Conservation (phyloP, 1,139 yeast species). For the Yamadazyma triangularis region DNA sequence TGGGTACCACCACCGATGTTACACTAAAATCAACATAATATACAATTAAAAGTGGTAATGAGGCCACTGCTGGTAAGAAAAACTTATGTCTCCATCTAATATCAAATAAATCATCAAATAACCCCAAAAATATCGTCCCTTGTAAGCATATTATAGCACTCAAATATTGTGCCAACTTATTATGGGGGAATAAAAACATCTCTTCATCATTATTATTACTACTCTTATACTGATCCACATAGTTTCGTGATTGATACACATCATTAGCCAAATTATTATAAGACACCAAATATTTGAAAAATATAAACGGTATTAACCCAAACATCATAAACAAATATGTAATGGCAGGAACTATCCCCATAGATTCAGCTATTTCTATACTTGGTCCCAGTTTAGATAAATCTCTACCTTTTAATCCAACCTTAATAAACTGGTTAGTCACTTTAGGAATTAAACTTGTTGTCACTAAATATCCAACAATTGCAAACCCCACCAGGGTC, state of each 20-base stretch:
- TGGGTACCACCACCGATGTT: constrained; percentile 84
- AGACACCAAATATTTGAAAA: constrained; percentile 71
- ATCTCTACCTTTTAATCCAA: constrained; percentile 84
- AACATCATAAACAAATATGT: constrained; percentile 79
- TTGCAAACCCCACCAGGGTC: constrained; percentile 61
- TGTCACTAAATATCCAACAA: constrained; percentile 62
- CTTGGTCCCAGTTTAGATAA: constrained; percentile 63
- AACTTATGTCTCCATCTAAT: constrained; percentile 97
- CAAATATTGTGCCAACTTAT: constrained; percentile 77
- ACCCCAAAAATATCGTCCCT: constrained; percentile 79
- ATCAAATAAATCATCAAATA: constrained; percentile 92
- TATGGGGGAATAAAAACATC: constrained; percentile 63
- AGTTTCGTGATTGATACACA: constrained; percentile 27
- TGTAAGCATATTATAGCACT: constrained; percentile 82
- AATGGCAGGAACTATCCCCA: constrained; percentile 84
- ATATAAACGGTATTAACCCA: constrained; percentile 83
- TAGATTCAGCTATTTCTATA: constrained; percentile 75
- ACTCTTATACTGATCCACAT: constrained; percentile 30
- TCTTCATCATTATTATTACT: constrained; percentile 25
- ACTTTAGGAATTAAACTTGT: constrained; percentile 61
- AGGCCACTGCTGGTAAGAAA: constrained; percentile 90
- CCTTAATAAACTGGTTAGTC: constrained; percentile 60
- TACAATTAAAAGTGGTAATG: constrained; percentile 84
- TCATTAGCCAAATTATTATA: constrained; percentile 36
- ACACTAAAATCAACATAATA: constrained; percentile 94